Base-by-base conservation (phyloP, 805 yeast genomes). In the Candida rishiriensis region DNA sequence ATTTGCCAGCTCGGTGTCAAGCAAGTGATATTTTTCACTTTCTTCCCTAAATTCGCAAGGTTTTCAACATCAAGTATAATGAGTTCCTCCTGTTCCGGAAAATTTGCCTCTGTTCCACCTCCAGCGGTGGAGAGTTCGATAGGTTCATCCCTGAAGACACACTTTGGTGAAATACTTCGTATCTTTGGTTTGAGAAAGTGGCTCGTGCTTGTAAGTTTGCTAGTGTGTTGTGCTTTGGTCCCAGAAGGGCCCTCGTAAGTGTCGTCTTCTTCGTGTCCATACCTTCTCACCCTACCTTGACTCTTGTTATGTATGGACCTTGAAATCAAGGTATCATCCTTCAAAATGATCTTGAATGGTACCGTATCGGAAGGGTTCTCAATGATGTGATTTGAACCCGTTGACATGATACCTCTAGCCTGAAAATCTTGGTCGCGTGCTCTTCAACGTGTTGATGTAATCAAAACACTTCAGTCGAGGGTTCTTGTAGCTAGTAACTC, bases 1-100 rank as follows among this genome's bases (percentile, higher is more conserved):
- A 41, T 44, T 29, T 53, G 56, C 54, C 54, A 53, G 11, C 14
- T 34, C 29, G 36, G 40, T 10, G 53, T 44, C 9, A 53, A 33
- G 29, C 50, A 40, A 10, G 46, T 47, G n/a, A 43, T 28, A 26
- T 43, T 43, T 11, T 42, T 39, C n/a, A 43, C 39, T 12, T 43
- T 29, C 3, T 29, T 18, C 17, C 33, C 39, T 15, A 29, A 17
- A 14, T 32, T 30, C 3, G 29, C 44, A 12, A 30, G 33, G 13
- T 42, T 44, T 13, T 39, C 41, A 21, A 51, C 16, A 32, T 50
- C 57, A 33, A 47, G 13, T 10, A 49, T 42, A 15, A 47, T 38
- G 15, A 46, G 29, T 35, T 39, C 46, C 13, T 44, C 45, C n/a
- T 13, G 34, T 14, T 34, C 37, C 7, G 26, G 7, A 21, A 5